Percentiles rank a stretch among this genome's conserved stretches.
These are phyloP conservation scores for Alternaria ethzedia DNA, from an alignment of 2,329 filamentous ascomycete species.

Conservation along the genomic window DNA sequence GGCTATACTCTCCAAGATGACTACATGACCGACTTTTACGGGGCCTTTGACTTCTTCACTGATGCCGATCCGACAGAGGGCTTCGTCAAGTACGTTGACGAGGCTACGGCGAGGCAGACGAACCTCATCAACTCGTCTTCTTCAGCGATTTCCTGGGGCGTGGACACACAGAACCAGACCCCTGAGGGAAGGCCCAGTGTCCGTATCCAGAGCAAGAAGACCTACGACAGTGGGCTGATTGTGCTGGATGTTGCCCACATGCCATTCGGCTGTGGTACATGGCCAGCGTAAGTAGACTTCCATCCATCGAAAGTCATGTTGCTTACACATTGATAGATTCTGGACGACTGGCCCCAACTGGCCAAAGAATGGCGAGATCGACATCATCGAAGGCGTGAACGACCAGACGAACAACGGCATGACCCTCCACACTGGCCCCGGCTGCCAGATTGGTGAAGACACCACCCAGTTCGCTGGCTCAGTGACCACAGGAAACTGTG, in stretches of 20 bases:
- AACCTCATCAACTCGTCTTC: conserved; percentile 50
- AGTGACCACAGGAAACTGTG: conserved; percentile 57
- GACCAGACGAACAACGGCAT: conserved; percentile 51
- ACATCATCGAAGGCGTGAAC: conserved; percentile 59
- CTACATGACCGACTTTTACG: conserved; percentile 54
- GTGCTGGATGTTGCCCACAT: conserved; percentile 60
- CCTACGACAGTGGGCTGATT: conserved; percentile 57
- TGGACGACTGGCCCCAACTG: conserved; percentile 43
- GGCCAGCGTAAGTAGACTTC: conserved; percentile 52
- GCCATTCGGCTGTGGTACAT: conserved; percentile 59
- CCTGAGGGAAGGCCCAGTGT: conserved; percentile 54
- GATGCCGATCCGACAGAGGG: conserved; percentile 54
- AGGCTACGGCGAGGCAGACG: conserved; percentile 45
- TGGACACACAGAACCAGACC: conserved; percentile 50
- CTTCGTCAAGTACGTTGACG: conserved; percentile 51
- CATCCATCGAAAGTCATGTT: not conserved
- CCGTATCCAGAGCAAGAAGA: conserved; percentile 55
- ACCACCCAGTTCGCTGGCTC: conserved; percentile 56
- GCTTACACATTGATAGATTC: conserved; percentile 30
- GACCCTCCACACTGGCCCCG: conserved; percentile 56
- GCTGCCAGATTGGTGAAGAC: conserved; percentile 51
- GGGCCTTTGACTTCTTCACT: conserved; percentile 53
- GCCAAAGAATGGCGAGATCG: conserved; percentile 54
- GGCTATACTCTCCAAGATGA: conserved; percentile 51
- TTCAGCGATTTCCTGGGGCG: conserved; percentile 53